A percentile compares a stretch with the other conserved stretches of the same genome.
Conservation (phyloP, 257 asterid species). For the Solanum chiquidenum region DNA sequence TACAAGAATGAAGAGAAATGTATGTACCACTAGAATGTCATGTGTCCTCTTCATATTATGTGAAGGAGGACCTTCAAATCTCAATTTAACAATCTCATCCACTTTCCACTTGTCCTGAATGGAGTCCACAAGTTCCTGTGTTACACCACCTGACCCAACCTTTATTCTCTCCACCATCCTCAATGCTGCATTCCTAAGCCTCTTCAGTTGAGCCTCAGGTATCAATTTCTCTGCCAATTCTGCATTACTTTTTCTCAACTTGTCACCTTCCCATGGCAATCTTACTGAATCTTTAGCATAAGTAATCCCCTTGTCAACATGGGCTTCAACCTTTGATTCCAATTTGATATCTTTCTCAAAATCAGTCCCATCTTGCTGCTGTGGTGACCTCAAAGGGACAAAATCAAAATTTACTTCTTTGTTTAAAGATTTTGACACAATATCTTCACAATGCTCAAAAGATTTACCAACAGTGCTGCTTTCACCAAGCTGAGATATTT, state of each 20-base stretch:
- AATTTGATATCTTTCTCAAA: neutral
- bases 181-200: conserved; percentile 66
- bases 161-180: conserved; percentile 76
- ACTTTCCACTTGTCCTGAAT: conserved; percentile 69
- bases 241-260: conserved; percentile 25
- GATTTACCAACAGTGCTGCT: neutral
- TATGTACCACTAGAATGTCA: conserved; percentile 62
- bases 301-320: neutral
- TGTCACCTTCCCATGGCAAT: conserved; percentile 55
- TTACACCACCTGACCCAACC: conserved; percentile 74
- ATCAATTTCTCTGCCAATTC: conserved; percentile 54
- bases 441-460: conserved; percentile 4
- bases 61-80: conserved; percentile 76
- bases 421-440: conserved; percentile 8
- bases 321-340: neutral
- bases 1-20: neutral
- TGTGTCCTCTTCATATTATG: conserved; percentile 80
- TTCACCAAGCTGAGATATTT: conserved; percentile 5
- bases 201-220: conserved; percentile 72
- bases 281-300: conserved; percentile 5
- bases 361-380: neutral
- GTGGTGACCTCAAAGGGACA: no score
- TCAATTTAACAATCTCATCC: conserved; percentile 78
- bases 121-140: conserved; percentile 55
- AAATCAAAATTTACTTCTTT: conserved; percentile 1